Conservation (phyloP, 2,329 filamentous ascomycete species). For the Penicillium concentricum region DNA sequence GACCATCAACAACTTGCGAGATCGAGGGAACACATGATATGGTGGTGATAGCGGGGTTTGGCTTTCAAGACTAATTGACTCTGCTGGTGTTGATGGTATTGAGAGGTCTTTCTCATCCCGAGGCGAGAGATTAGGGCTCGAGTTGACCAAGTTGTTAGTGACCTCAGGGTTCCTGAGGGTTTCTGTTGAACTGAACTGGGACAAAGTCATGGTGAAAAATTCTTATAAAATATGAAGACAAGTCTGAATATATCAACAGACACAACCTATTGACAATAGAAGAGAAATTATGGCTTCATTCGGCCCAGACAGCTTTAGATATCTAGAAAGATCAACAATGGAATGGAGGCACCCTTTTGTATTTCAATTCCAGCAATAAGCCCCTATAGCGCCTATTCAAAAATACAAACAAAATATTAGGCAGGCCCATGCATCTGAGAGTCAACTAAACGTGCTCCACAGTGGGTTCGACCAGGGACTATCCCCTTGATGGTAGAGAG, state of each 20-base stretch:
- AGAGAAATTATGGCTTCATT: background rate
- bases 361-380: slow-evolving; percentile 6
- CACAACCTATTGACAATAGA: slow-evolving; percentile 6
- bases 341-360: slow-evolving; percentile 17
- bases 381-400: slow-evolving; percentile 13
- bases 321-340: background rate
- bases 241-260: slow-evolving; percentile 2
- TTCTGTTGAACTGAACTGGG: slow-evolving; percentile 8
- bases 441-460: slow-evolving; percentile 23
- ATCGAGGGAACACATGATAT: slow-evolving; percentile 37
- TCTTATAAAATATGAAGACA: background rate
- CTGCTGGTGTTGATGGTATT: slow-evolving; percentile 8
- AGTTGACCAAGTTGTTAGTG: slow-evolving; percentile 9
- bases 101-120: slow-evolving; percentile 17
- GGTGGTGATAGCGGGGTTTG: slow-evolving; percentile 11
- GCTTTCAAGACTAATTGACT: slow-evolving; percentile 19
- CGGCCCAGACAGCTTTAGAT: background rate
- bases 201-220: slow-evolving; percentile 11
- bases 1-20: slow-evolving; percentile 40
- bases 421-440: slow-evolving; percentile 12
- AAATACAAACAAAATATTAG: slow-evolving; percentile 17
- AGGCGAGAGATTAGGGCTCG: slow-evolving; percentile 14
- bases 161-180: slow-evolving; percentile 11
- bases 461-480: slow-evolving; percentile 19
- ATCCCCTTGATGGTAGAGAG: slow-evolving; percentile 16